Evolutionary conservation across 2,329 filamentous ascomycete species (phyloP).

Genomic region (Alternaria arbusti): DNA sequence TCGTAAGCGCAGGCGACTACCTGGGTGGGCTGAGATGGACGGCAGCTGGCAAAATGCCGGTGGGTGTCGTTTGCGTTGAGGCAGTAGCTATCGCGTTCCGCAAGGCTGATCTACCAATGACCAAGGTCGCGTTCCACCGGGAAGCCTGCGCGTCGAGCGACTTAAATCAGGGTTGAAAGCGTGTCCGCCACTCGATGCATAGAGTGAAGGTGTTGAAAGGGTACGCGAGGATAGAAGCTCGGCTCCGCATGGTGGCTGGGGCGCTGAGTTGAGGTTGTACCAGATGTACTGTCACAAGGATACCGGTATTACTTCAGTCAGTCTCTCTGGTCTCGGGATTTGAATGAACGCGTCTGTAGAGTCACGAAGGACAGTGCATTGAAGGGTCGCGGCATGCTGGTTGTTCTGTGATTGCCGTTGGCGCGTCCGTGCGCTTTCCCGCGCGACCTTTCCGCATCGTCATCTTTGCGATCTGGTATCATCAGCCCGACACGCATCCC

Average conservation of each 20-base stretch:
- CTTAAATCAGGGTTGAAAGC: not conserved
- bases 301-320: not conserved
- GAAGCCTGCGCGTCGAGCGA: not conserved
- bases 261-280: not conserved
- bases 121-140: not conserved
- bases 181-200: not conserved
- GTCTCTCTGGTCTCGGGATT: not conserved
- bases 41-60: not conserved
- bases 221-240: not conserved
- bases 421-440: conserved; percentile 29
- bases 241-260: not conserved
- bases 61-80: not conserved
- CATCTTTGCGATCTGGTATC: conserved; percentile 20
- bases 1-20: not conserved
- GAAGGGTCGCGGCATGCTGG: not conserved
- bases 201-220: not conserved
- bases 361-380: not conserved
- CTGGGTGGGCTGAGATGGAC: not conserved
- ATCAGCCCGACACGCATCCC: conserved; percentile 42
- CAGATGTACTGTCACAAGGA: not conserved
- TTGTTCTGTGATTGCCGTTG: not conserved
- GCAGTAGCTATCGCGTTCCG: not conserved
- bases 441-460: conserved; percentile 31
- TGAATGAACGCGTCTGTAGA: not conserved
- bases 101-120: not conserved